These are phyloP conservation scores for Trichoderma sp. DNA, from an alignment of 2,329 filamentous ascomycete species.

Conservation along the genomic window DNA sequence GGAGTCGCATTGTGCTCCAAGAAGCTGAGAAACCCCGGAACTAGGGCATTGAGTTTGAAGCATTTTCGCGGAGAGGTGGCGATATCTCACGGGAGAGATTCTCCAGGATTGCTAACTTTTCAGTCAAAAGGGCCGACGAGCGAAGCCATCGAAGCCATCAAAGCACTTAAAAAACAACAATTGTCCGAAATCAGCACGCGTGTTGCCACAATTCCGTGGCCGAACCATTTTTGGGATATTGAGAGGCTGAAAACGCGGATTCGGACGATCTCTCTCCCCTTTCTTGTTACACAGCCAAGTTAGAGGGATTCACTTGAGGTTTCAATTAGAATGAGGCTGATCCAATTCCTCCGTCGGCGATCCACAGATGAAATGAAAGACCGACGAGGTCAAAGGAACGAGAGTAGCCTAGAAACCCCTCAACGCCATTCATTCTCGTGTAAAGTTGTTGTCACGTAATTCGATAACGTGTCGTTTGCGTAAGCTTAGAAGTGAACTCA, in stretches of 20 bases:
- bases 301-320: neutral
- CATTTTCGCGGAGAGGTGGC: neutral
- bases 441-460: neutral
- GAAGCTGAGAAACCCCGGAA: neutral
- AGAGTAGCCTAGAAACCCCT: neutral
- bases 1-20: slow-evolving; percentile 10
- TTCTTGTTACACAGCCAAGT: neutral
- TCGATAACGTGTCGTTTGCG: neutral
- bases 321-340: neutral
- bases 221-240: neutral
- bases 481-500: neutral
- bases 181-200: neutral
- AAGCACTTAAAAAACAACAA: neutral
- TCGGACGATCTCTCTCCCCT: neutral
- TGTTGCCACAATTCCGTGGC: slow-evolving; percentile 11
- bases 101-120: neutral
- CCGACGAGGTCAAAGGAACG: neutral
- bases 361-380: neutral
- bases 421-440: neutral
- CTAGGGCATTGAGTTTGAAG: slow-evolving; percentile 11
- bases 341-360: neutral
- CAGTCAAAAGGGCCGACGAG: neutral
- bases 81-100: neutral
- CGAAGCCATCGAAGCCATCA: neutral
- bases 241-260: neutral